Percentiles rank a stretch among this genome's conserved stretches.
Evolutionary conservation across 768 basidiomycete genomes (phyloP).

Genomic region (Leucocoprinus birnbaumii): DNA sequence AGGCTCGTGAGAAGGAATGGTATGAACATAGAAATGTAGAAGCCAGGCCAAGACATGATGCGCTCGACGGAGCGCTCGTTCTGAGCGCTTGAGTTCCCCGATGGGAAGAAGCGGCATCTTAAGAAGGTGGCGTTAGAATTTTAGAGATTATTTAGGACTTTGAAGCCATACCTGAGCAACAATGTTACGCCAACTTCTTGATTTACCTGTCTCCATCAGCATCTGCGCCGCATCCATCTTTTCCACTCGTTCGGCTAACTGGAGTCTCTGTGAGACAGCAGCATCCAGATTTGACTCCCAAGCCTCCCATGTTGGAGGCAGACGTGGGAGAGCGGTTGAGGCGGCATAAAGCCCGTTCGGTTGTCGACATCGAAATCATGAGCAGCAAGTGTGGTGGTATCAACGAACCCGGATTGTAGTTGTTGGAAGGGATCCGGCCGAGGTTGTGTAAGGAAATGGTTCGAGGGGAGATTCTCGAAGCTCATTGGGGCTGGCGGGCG

Average conservation of each 20-base stretch:
- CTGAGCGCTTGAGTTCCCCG: slow-evolving; percentile 42
- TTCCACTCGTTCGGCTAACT: slow-evolving; percentile 52
- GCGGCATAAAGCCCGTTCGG: slow-evolving; percentile 90
- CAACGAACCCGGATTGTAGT: slow-evolving; percentile 23
- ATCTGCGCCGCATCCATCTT: slow-evolving; percentile 31
- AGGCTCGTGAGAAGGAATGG: slow-evolving; percentile 43
- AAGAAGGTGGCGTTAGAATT: background rate
- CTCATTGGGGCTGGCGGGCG: background rate
- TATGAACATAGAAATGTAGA: slow-evolving; percentile 77
- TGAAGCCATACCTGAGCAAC: slow-evolving; percentile 41
- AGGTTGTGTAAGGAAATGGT: slow-evolving; percentile 31
- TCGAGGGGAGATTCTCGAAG: slow-evolving; percentile 6
- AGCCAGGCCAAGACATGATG: slow-evolving; percentile 74
- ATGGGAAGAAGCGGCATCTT: slow-evolving; percentile 56
- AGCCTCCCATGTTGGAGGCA: slow-evolving; percentile 68
- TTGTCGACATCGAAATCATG: slow-evolving; percentile 92
- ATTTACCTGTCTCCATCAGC: slow-evolving; percentile 20
- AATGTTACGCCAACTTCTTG: slow-evolving; percentile 48
- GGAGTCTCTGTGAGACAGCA: slow-evolving; percentile 44
- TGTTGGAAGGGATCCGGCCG: slow-evolving; percentile 24
- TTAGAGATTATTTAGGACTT: background rate
- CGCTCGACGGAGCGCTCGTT: slow-evolving; percentile 62
- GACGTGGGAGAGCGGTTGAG: slow-evolving; percentile 62
- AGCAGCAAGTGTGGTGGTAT: slow-evolving; percentile 59
- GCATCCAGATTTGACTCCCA: slow-evolving; percentile 67